Base-by-base conservation (phyloP, 108 stramenopile genomes). In the Nannochloropsis salina region DNA sequence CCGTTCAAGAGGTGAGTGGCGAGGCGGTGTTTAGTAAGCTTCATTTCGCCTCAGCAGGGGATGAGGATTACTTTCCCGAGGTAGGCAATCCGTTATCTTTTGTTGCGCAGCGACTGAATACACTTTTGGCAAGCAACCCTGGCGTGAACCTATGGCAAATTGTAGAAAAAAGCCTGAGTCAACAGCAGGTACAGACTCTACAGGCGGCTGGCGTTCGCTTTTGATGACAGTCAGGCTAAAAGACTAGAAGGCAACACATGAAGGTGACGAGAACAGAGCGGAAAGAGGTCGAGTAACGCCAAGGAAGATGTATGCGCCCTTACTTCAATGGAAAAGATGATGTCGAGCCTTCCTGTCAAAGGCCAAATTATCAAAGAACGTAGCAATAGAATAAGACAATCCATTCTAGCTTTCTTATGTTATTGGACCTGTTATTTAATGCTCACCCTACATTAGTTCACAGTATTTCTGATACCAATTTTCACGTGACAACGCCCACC, bases 41-140 rank as follows among this genome's bases (percentile, higher is more conserved):
- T 15, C 61, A 74, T 74, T 74, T 74, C n/a, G 61, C 61, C 20
- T 74, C 61, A n/a, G 61, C 8, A n/a, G 61, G 61, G 61, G 61
- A 74, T 15, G 61, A 74, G n/a, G 61, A 74, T 74, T 74, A 74
- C n/a, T 74, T 74, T n/a, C 61, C 61, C 20, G 20, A 74, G 8
- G 61, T 74, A 1, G 61, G 61, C 15, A n/a, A n/a, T 3, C n/a
- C n/a, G 2, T 15, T 74, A n/a, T 74, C 61, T 15, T 74, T 74
- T 3, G 61, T 74, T 15, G 61, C 61, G 61, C 61, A 74, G 61
- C 61, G n/a, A n/a, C n/a, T 74, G 61, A 74, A 74, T 74, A n/a
- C 20, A 1, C 6, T 74, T 74, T 74, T 15, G 61, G 61, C 61
- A n/a, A 74, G 61, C 6, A 74, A 74, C n/a, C 61, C 15, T 15